phyloP scores from a whole-genome alignment of 345 rosid species.

The Gossypium thurberi region DNA sequence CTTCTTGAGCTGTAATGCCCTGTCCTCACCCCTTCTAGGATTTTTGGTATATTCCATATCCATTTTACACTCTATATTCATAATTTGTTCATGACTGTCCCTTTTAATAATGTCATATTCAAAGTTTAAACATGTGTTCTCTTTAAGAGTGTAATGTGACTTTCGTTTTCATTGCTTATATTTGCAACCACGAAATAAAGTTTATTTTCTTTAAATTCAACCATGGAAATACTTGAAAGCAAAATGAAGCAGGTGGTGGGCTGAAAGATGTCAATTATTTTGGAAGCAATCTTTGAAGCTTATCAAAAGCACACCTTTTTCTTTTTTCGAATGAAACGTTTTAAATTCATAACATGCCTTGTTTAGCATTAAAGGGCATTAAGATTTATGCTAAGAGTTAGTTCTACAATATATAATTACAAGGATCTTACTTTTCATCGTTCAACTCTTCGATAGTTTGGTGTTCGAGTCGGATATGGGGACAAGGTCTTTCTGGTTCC shows the following conservation, averaged over 20 bases:
- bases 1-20: background rate
- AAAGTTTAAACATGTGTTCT: no score
- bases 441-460: constrained; percentile 18
- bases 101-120: no score
- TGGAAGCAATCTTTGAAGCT: background rate
- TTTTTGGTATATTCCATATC: no score
- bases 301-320: background rate
- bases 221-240: background rate
- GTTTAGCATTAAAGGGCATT: background rate
- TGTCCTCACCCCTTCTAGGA: background rate
- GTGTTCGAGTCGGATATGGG: constrained; percentile 41
- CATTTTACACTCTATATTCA: no score
- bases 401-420: constrained; percentile 11
- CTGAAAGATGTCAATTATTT: background rate
- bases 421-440: constrained; percentile 9
- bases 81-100: no score
- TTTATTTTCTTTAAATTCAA: no score
- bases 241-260: background rate
- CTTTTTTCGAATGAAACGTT: background rate
- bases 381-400: background rate
- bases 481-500: constrained; percentile 70
- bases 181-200: no score
- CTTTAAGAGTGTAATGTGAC: no score
- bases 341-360: background rate
- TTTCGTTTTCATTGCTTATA: no score